A percentile compares a stretch with the other conserved stretches of the same genome.
These are phyloP conservation scores for Alternaria alternata DNA, from an alignment of 2,329 filamentous ascomycete genomes.

Conservation along the genomic window DNA sequence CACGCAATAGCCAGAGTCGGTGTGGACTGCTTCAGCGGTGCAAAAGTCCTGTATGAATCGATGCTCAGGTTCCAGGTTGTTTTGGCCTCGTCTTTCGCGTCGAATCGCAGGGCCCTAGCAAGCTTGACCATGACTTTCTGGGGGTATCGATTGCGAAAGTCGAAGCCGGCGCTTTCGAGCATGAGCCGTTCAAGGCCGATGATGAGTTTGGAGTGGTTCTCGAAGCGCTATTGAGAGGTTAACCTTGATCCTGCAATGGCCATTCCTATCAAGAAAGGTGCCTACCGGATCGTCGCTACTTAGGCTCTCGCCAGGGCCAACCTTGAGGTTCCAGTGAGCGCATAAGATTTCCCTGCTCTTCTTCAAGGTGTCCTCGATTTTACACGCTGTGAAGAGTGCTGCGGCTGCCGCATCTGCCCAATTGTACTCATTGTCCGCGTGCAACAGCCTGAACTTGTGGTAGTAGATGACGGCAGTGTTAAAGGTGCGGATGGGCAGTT, in stretches of 20 bases:
- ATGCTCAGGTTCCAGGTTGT: constrained; percentile 83
- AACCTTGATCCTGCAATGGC: not conserved
- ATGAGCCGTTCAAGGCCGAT: constrained; percentile 92
- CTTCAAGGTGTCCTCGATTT: constrained; percentile 97
- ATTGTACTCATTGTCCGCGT: constrained; percentile 86
- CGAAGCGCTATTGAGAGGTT: constrained; percentile 72
- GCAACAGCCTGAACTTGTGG: constrained; percentile 88
- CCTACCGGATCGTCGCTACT: constrained; percentile 83
- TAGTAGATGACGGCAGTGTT: constrained; percentile 92
- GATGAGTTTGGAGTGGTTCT: constrained; percentile 78
- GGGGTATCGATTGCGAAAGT: constrained; percentile 89
- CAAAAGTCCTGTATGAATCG: constrained; percentile 92
- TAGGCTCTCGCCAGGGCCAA: constrained; percentile 69
- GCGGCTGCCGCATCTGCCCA: constrained; percentile 86
- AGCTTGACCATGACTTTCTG: constrained; percentile 87
- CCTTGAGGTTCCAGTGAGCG: constrained; percentile 86
- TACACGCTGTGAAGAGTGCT: constrained; percentile 90
- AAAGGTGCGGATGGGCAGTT: constrained; percentile 88
- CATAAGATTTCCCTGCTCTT: constrained; percentile 94
- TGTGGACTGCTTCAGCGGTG: constrained; percentile 87
- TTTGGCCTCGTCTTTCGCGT: constrained; percentile 65
- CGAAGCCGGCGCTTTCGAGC: constrained; percentile 90
- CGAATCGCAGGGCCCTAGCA: constrained; percentile 65
- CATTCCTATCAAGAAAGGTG: not conserved
- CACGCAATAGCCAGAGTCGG: constrained; percentile 85